Conservation (phyloP, 192 early-diverging fungal species). For the Backusella psychrophila region DNA sequence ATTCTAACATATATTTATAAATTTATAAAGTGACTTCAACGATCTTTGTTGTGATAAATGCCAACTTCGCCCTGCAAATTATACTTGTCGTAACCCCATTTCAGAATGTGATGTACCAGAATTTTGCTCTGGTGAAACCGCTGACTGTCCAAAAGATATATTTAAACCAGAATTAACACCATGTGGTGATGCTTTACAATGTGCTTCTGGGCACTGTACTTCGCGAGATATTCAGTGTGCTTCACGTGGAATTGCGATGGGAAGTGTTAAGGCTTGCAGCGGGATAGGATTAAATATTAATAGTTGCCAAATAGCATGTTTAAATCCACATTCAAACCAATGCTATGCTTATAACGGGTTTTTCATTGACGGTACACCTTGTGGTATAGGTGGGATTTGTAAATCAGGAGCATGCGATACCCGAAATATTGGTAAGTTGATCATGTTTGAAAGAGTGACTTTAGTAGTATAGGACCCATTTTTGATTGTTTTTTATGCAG, state of each 20-base stretch:
- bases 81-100: conserved; percentile 72
- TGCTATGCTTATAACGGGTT: conserved; percentile 59
- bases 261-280: conserved; percentile 55
- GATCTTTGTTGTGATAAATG: conserved; percentile 85
- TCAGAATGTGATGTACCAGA: conserved; percentile 83
- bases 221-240: conserved; percentile 71
- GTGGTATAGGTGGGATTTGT: conserved; percentile 69
- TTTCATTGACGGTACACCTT: conserved; percentile 72
- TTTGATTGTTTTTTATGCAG: too few species aligned
- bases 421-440: too few species aligned
- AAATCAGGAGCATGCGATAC: conserved; percentile 48
- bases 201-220: conserved; percentile 75
- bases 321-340: not conserved
- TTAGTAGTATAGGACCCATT: too few species aligned
- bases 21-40: conserved; percentile 63
- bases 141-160: conserved; percentile 70
- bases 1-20: not conserved
- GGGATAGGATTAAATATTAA: conserved; percentile 32
- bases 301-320: not conserved
- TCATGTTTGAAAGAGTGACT: too few species aligned
- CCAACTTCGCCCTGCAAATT: conserved; percentile 53
- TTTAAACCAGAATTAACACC: conserved; percentile 62
- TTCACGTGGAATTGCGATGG: conserved; percentile 53
- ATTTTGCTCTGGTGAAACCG: conserved; percentile 70
- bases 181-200: conserved; percentile 62